phyloP scores from a whole-genome alignment of 495 filamentous ascomycete species.

The Penicillium bovifimosum region DNA sequence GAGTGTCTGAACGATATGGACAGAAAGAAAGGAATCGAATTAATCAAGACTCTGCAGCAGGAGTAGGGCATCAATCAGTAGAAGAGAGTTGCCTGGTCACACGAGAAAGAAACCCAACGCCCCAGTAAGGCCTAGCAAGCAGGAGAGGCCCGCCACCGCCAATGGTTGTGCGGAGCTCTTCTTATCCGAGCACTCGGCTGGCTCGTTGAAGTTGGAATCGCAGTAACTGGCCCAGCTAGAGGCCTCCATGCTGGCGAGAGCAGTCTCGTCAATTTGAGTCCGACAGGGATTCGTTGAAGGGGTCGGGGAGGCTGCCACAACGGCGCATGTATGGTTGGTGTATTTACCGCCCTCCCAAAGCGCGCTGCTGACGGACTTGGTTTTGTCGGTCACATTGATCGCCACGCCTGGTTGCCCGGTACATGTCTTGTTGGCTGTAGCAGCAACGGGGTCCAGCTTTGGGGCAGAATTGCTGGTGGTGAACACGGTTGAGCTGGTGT shows the following conservation, averaged over 20 bases:
- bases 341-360: background rate
- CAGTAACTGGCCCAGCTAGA: background rate
- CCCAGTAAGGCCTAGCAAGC: background rate
- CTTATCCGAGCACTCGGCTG: background rate
- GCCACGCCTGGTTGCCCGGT: slow-evolving; percentile 1
- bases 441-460: slow-evolving; percentile 14
- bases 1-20: too few species aligned
- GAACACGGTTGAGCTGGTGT: slow-evolving; percentile 11
- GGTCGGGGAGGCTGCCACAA: background rate
- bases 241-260: background rate
- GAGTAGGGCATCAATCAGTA: background rate
- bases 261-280: background rate
- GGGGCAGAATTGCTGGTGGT: background rate
- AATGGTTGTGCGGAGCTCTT: background rate
- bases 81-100: background rate
- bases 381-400: slow-evolving; percentile 8
- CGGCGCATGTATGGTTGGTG: background rate
- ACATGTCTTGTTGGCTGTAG: slow-evolving; percentile 17
- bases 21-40: background rate
- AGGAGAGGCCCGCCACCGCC: background rate
- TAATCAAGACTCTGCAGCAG: background rate
- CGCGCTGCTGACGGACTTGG: background rate
- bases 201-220: background rate
- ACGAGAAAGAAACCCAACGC: background rate
- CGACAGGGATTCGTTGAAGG: background rate